These are phyloP conservation scores for Diversispora epigaea DNA, from an alignment of 192 early-diverging fungal species.

Conservation along the genomic window DNA sequence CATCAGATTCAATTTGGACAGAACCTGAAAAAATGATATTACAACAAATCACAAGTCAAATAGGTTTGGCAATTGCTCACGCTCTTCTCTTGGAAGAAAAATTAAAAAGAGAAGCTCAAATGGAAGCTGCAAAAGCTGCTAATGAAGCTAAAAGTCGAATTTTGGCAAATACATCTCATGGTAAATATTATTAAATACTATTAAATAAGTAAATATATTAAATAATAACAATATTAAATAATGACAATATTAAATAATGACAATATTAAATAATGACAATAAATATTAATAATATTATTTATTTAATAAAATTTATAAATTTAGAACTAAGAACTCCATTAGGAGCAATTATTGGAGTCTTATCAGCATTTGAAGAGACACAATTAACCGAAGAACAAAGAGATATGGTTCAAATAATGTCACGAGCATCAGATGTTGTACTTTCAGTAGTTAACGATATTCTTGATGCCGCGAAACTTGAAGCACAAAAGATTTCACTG, in stretches of 20 bases:
- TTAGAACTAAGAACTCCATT: constrained; percentile 38
- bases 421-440: constrained; percentile 45
- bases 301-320: not conserved
- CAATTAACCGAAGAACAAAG: constrained; percentile 42
- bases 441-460: constrained; percentile 46
- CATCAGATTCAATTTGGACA: constrained; percentile 30
- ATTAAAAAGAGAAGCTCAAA: constrained; percentile 42
- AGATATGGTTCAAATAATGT: constrained; percentile 51
- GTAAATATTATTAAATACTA: constrained; percentile 22
- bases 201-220: not conserved
- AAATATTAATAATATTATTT: too few relatives aligned
- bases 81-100: constrained; percentile 42
- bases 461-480: constrained; percentile 45
- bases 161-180: constrained; percentile 46
- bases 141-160: constrained; percentile 49
- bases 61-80: constrained; percentile 43
- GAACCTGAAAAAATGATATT: constrained; percentile 39
- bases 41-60: constrained; percentile 46
- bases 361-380: constrained; percentile 46
- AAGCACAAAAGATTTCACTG: constrained; percentile 44
- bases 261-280: too few relatives aligned
- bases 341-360: constrained; percentile 46
- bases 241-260: too few relatives aligned
- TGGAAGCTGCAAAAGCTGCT: constrained; percentile 45
- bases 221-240: too few relatives aligned